phyloP scores from a whole-genome alignment of 192 early-diverging fungal genomes.

The Backusella morwellensis region DNA sequence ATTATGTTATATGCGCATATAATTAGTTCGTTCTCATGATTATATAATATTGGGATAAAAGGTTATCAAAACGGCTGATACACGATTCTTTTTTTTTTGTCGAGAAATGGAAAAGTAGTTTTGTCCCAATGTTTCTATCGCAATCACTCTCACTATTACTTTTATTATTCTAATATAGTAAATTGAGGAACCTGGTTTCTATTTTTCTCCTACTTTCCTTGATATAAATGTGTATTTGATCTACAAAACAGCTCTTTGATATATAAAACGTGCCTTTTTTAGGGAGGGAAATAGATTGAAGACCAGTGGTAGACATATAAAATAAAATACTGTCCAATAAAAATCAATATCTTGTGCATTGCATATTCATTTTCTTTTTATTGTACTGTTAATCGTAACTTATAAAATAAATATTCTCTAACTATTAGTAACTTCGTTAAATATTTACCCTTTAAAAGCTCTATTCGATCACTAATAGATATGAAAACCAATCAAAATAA shows the following conservation, averaged over 20 bases:
- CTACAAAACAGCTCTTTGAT: neutral
- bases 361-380: neutral
- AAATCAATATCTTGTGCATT: neutral
- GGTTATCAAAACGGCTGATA: neutral
- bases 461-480: neutral
- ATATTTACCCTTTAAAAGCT: neutral
- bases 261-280: constrained; percentile 2
- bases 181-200: neutral
- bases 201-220: neutral
- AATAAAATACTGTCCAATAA: neutral
- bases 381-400: neutral
- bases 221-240: neutral
- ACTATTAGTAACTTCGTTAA: neutral
- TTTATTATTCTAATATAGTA: neutral
- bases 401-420: neutral
- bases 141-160: neutral
- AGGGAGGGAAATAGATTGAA: neutral
- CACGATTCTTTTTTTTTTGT: neutral
- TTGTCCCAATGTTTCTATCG: too few species aligned
- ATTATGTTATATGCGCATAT: neutral
- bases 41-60: neutral
- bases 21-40: neutral
- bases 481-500: neutral
- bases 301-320: neutral
- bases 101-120: neutral